Base-by-base conservation (phyloP, 2,329 filamentous ascomycete genomes). In the Diaporthe destruens region DNA sequence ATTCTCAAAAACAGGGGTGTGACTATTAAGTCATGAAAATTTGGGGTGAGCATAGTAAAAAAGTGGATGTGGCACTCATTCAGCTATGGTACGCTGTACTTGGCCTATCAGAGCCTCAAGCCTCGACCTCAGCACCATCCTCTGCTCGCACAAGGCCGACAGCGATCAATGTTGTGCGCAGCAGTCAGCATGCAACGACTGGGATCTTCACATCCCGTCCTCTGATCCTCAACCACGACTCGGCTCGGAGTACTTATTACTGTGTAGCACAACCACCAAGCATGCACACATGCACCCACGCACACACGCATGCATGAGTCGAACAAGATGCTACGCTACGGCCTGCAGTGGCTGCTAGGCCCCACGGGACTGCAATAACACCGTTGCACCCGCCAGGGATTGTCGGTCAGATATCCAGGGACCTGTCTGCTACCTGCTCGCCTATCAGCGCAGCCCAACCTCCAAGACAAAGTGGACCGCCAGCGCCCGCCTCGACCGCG, bases 71-170 rank as follows among this genome's bases (percentile, higher is more conserved):
- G n/a, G n/a, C n/a, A n/a, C n/a, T n/a, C n/a, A n/a, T n/a, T n/a
- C n/a, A n/a, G n/a, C n/a, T n/a, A n/a, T n/a, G n/a, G n/a, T n/a
- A n/a, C n/a, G n/a, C n/a, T n/a, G n/a, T n/a, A n/a, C n/a, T n/a
- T n/a, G 63, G 69, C 72, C 72, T 73, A 73, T 71, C 66, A 73
- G 34, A 69, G 69, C 63, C 72, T 42, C 69, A 55, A 29, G 29
- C 29, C 29, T 29, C 29, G 29, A 29, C 29, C 29, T 29, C 29
- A 29, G 29, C 2, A 5, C 34, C 39, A 2, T 39, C 36, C 36
- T 32, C 16, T 16, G 12, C 14, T 32, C 54, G 67, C 67, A 69
- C 29, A 7, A 39, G 51, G 14, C 54, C 67, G 67, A 70, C 55
- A 23, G 39, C 39, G 39, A 42, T 29, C 29, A 36, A n/a, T 44